Evolutionary conservation across 2,329 filamentous ascomycete genomes (phyloP).

Genomic region (Parastagonospora nodorum): DNA sequence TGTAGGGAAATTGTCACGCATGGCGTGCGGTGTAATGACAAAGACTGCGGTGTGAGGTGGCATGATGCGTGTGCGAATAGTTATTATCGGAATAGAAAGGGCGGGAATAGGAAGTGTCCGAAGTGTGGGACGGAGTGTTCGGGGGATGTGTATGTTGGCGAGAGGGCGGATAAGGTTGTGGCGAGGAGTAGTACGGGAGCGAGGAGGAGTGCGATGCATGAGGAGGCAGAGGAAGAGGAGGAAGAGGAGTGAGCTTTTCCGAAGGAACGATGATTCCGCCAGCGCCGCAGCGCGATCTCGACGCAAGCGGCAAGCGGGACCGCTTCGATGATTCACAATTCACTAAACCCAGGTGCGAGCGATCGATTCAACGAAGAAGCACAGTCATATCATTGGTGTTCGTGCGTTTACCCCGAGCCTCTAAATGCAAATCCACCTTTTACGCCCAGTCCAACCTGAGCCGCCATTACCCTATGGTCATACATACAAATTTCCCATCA

Average conservation of each 20-base stretch:
- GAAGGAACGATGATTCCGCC: too few species aligned
- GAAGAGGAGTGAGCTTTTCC: conserved; percentile 1
- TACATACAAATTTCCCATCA: conserved; percentile 13
- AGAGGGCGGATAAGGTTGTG: conserved; percentile 30
- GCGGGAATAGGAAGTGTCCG: conserved; percentile 33
- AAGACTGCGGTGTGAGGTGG: conserved; percentile 36
- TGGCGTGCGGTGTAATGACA: conserved; percentile 42
- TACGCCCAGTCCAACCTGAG: not conserved
- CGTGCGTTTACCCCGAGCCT: not conserved
- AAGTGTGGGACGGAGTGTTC: conserved; percentile 36
- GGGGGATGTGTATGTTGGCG: conserved; percentile 59
- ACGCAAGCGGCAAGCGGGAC: too few species aligned
- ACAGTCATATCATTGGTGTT: not conserved
- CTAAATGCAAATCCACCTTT: not conserved
- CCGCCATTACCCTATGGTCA: not conserved
- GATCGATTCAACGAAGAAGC: not conserved
- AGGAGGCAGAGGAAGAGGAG: conserved; percentile 5
- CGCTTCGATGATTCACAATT: too few species aligned
- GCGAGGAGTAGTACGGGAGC: conserved; percentile 12
- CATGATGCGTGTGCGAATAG: conserved; percentile 42
- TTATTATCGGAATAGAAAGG: conserved; percentile 30
- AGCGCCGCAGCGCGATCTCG: too few species aligned
- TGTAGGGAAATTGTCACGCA: conserved; percentile 89
- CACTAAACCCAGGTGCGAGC: too few species aligned
- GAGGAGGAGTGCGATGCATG: conserved; percentile 2